Base-by-base conservation (phyloP, 2,329 filamentous ascomycete species). In the Xylaria sp. region DNA sequence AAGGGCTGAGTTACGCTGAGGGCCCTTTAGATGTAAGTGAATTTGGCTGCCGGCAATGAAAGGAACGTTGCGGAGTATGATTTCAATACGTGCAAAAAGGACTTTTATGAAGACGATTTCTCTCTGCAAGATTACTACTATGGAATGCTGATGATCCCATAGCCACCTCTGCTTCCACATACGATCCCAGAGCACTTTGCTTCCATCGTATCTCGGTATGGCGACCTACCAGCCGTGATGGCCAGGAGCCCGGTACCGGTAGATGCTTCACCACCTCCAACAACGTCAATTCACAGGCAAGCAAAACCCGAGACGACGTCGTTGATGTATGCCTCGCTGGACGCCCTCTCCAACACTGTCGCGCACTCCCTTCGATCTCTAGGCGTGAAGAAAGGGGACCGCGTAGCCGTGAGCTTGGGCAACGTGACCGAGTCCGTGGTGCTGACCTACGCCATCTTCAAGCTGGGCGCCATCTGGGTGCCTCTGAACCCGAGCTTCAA, bases 401-500 rank as follows among this genome's bases (percentile, higher is more conserved):
- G 94, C 39, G 92, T 98, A 12, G 94, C 93, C 15, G 89, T 98
- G 31, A 95, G 91, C 69, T 83, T 98, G 61, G 95, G 95, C 18
- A 98, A 97, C 80, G 91, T 90, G 51, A 84, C 91, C 74, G 94
- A 97, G 80, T 95, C 93, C 78, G 93, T 93, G 2, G 90, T 91
- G 59, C 86, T 96, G 23, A 95, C 92, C 6, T 98, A 98, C 81
- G 94, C 94, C 0, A 80, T 96, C 64, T 97, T 95, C 84, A 98
- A 98, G 81, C 86, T 98, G 10, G 96, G 96, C n/a, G 95, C 93
- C 28, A 89, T 98, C 60, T 84, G 98, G 71, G 94, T 97, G n/a
- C 96, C 95, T 0, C 82, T 98, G 28, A 98, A 99, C 79, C 95
- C 94, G 23, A 91, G 89, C 1, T 98, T 98, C 84, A 97, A 94